A percentile compares a stretch with the other conserved stretches of the same genome.
phyloP scores from a whole-genome alignment of 257 asterid species.

The Solanum lycopersicoides region DNA sequence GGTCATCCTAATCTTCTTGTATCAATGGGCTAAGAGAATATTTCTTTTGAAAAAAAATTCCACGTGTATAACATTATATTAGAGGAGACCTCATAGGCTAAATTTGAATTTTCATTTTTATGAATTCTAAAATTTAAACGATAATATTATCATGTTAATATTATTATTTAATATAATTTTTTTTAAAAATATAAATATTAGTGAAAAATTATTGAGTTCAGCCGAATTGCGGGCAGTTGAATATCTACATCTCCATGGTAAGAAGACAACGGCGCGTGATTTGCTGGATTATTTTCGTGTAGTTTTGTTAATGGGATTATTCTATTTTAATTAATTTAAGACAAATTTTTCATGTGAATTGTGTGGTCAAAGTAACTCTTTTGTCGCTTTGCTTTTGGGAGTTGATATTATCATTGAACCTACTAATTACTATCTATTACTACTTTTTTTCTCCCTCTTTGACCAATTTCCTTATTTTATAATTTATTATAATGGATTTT shows the following conservation, averaged over 20 bases:
- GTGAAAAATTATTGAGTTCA: accelerated
- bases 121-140: background rate
- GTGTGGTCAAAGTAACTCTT: background rate
- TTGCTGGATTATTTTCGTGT: background rate
- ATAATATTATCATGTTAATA: background rate
- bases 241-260: background rate
- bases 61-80: background rate
- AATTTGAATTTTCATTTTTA: background rate
- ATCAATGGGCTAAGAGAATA: background rate
- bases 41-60: background rate
- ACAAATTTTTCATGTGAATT: background rate
- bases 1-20: background rate
- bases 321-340: background rate
- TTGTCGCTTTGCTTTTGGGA: background rate
- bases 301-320: background rate
- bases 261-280: background rate
- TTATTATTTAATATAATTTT: background rate
- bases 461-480: background rate
- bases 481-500: background rate
- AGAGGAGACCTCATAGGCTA: background rate
- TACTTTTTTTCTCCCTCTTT: background rate
- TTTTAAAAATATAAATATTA: background rate
- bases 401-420: background rate
- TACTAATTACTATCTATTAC: background rate
- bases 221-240: accelerated